Base-by-base conservation (phyloP, 108 stramenopile species). In the Thalassiosira profunda region DNA sequence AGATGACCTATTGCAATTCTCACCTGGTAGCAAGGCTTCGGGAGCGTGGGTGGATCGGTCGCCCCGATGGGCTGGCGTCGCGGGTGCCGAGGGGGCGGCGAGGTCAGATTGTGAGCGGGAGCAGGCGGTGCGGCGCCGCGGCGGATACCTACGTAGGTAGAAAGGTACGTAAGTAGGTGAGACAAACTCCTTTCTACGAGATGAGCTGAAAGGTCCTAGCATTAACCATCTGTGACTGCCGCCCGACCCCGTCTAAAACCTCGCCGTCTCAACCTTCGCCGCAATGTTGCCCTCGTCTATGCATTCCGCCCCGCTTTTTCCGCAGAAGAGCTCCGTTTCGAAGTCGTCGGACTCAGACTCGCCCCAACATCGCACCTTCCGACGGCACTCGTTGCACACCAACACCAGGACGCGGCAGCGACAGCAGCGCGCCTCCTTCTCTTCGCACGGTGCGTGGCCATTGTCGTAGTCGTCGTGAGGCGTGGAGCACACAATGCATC, bases 391-490 rank as follows among this genome's bases (percentile, higher is more conserved):
- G 46, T 89, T 74, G 62, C 93, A 94, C 10, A 91, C 81, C 49
- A 94, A 60, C 5, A 94, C 62, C 21, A 94, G 68, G 28, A 94
- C 88, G 21, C 93, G 88, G 65, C 93, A 94, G 14, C 82, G 71
- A 48, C 84, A 86, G 75, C 93, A 94, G 31, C 93, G 76, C 8
- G 90, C 87, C 49, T 90, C 93, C 46, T 84, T 83, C 41, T 81
- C 76, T 53, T 91, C 88, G 26, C 58, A 70, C 9, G 93, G 89
- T 8, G 89, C 74, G 70, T 86, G 82, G 4, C 93, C 93, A 72
- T 94, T 91, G 74, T 94, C 93, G 58, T 89, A 94, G 46, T 94
- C 93, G 68, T 94, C 93, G 59, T 91, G 93, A 20, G 84, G 74
- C 23, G 6, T 52, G 35, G 36, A 14, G 57, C 93, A 94, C 12